Conservation (phyloP, 768 basidiomycete species). For the Favolaschia claudopus region DNA sequence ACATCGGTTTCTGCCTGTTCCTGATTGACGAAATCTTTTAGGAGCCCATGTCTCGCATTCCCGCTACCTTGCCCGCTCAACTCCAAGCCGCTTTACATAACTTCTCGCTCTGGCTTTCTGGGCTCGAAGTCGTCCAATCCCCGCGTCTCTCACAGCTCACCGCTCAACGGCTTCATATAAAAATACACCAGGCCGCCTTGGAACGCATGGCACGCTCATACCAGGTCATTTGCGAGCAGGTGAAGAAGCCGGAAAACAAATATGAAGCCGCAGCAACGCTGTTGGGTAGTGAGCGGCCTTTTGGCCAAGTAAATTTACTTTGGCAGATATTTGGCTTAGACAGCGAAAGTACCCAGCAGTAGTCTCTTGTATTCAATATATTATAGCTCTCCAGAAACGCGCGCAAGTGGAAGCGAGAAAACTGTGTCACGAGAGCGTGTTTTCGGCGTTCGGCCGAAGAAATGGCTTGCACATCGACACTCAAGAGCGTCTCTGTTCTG, state of each 20-base stretch:
- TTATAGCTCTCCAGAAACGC: no score
- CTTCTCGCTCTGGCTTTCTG: constrained; percentile 89
- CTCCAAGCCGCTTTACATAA: constrained; percentile 68
- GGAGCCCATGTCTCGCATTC: constrained; percentile 80
- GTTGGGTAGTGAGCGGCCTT: constrained; percentile 83
- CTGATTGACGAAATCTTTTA: constrained; percentile 21
- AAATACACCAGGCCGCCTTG: constrained; percentile 82
- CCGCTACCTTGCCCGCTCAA: constrained; percentile 66
- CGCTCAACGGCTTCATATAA: constrained; percentile 66
- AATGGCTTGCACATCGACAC: constrained; percentile 13
- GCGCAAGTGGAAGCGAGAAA: no score
- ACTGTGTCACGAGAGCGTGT: no score
- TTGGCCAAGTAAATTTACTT: constrained; percentile 77
- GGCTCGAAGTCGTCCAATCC: constrained; percentile 80
- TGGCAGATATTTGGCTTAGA: constrained; percentile 83
- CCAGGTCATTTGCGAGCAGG: constrained; percentile 74
- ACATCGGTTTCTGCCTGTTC: not conserved
- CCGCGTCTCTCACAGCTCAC: constrained; percentile 80
- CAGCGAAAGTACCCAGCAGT: constrained; percentile 36
- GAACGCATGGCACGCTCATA: constrained; percentile 75
- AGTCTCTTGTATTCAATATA: no score
- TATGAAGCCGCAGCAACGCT: constrained; percentile 94
- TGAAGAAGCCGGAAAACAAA: constrained; percentile 75
- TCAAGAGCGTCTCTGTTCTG: constrained; percentile 1
- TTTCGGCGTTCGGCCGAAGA: no score